phyloP scores from a whole-genome alignment of 192 early-diverging fungal species.

The Coemansia sp. region DNA sequence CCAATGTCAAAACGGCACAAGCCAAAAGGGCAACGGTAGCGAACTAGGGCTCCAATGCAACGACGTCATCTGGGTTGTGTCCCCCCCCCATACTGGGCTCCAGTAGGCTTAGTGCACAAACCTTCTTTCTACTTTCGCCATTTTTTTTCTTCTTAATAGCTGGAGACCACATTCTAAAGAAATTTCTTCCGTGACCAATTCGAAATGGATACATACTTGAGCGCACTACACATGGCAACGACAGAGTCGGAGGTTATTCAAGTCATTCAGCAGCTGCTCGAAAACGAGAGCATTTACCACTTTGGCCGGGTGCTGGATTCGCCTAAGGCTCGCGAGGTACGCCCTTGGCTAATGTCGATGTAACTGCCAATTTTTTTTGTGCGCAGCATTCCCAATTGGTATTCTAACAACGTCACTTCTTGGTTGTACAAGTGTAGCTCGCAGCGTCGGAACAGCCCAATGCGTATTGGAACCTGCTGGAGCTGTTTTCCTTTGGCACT shows the following conservation, averaged over 20 bases:
- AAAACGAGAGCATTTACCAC: constrained; percentile 38
- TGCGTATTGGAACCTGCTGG: constrained; percentile 31
- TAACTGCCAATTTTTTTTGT: background rate
- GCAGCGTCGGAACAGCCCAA: constrained; percentile 21
- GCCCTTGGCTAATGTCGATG: background rate
- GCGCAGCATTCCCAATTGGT: background rate
- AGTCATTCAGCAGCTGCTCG: constrained; percentile 30
- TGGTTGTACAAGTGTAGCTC: constrained; percentile 22
- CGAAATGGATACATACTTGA: constrained; percentile 6
- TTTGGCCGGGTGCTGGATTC: constrained; percentile 45
- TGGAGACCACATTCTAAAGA: background rate
- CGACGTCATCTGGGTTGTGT: too few relatives aligned
- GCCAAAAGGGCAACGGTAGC: background rate
- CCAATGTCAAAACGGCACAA: background rate
- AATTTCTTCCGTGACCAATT: background rate
- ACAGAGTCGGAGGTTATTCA: background rate
- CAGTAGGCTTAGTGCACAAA: too few relatives aligned
- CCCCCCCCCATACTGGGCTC: too few relatives aligned
- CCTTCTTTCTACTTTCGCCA: too few relatives aligned
- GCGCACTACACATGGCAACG: background rate
- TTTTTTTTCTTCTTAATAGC: background rate
- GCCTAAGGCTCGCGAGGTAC: constrained; percentile 34
- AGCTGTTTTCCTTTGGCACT: constrained; percentile 43
- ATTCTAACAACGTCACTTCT: background rate
- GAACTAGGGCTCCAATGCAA: too few relatives aligned